Percentiles rank a stretch among this genome's conserved stretches.
phyloP scores from a whole-genome alignment of 169 alveolate genomes.

The Eimeria praecox region DNA sequence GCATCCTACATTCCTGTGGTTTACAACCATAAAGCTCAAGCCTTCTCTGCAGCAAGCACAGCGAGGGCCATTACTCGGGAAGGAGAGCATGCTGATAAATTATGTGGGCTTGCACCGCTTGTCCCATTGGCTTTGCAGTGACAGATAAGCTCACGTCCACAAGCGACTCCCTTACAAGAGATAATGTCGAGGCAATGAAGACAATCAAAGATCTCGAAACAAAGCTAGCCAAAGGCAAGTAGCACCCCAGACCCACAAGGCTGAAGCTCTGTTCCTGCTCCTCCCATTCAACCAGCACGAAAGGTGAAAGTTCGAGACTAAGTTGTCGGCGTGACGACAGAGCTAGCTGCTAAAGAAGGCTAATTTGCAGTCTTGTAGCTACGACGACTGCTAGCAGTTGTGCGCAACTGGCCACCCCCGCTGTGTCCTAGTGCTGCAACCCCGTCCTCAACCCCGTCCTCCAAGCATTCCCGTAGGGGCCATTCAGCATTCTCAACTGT shows the following conservation, averaged over 20 bases:
- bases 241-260: background rate
- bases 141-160: slow-evolving; percentile 66
- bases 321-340: background rate
- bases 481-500: background rate
- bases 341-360: background rate
- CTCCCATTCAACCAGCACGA: background rate
- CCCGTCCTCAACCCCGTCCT: background rate
- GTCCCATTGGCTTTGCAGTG: slow-evolving; percentile 1
- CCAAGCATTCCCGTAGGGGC: background rate
- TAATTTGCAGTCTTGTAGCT: background rate
- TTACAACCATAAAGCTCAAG: no score
- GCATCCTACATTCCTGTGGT: background rate
- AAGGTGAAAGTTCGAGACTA: background rate
- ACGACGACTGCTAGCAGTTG: background rate
- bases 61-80: background rate
- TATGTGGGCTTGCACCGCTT: background rate
- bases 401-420: background rate
- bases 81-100: background rate
- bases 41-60: no score
- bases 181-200: slow-evolving; percentile 62
- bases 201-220: slow-evolving; percentile 53
- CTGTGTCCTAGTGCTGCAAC: background rate
- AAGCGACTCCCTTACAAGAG: slow-evolving; percentile 52
- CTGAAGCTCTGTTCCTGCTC: background rate
- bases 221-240: slow-evolving; percentile 56